Conservation (phyloP, 129 eudicot species). For the Scalesia atractyloides region DNA sequence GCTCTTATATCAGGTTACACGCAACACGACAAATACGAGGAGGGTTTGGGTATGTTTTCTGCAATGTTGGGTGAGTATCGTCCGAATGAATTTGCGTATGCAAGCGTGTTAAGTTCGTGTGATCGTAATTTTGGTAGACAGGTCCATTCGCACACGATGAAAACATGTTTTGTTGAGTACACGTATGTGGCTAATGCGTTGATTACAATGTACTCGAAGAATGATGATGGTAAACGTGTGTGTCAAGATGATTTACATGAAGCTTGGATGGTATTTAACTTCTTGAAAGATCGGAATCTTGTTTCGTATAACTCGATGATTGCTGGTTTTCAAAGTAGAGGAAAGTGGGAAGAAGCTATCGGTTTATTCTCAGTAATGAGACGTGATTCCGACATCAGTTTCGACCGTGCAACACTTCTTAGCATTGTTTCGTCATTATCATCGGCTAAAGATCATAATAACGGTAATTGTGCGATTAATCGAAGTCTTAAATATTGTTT, state of each 20-base stretch:
- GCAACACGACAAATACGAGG: slow-evolving; percentile 26
- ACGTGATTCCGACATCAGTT: slow-evolving; percentile 42
- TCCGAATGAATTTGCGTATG: slow-evolving; percentile 69
- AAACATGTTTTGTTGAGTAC: slow-evolving; percentile 58
- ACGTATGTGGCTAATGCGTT: slow-evolving; percentile 75
- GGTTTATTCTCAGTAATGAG: slow-evolving; percentile 45
- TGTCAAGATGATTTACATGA: slow-evolving; percentile 21
- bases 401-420: slow-evolving; percentile 72
- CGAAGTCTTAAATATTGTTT: slow-evolving; percentile 42
- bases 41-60: slow-evolving; percentile 49
- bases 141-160: slow-evolving; percentile 57
- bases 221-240: too few relatives aligned
- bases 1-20: slow-evolving; percentile 64
- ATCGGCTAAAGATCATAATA: slow-evolving; percentile 5
- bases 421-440: slow-evolving; percentile 51
- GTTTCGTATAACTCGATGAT: slow-evolving; percentile 78
- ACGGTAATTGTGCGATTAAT: slow-evolving; percentile 17
- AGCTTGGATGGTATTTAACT: slow-evolving; percentile 59
- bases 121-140: slow-evolving; percentile 51
- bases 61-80: slow-evolving; percentile 39
- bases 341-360: slow-evolving; percentile 49
- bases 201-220: slow-evolving; percentile 61
- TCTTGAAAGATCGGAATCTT: slow-evolving; percentile 37
- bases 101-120: slow-evolving; percentile 65
- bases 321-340: slow-evolving; percentile 51